These are phyloP conservation scores for Candida multigemmis DNA, from an alignment of 805 yeast genomes.

Conservation along the genomic window DNA sequence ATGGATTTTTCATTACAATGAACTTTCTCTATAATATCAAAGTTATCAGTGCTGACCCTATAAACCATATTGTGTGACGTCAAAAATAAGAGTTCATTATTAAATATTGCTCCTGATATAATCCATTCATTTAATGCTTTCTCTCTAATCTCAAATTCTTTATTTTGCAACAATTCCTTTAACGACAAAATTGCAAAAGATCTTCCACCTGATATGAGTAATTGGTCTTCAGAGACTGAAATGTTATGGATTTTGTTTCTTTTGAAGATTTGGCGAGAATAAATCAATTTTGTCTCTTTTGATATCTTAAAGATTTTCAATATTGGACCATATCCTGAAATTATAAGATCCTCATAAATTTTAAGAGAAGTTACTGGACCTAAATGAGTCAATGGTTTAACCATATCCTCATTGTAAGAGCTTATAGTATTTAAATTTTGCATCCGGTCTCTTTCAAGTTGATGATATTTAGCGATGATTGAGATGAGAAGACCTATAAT, in stretches of 20 bases:
- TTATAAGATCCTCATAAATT: constrained; percentile 25
- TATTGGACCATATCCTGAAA: constrained; percentile 67
- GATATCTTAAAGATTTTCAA: constrained; percentile 45
- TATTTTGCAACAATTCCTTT: constrained; percentile 14
- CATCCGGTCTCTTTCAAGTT: too few relatives aligned
- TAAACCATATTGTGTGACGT: constrained; percentile 74
- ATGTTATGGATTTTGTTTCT: constrained; percentile 83
- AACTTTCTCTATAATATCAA: constrained; percentile 16
- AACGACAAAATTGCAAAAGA: constrained; percentile 43
- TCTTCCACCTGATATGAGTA: constrained; percentile 60
- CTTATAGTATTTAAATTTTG: constrained; percentile 5
- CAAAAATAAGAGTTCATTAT: constrained; percentile 36
- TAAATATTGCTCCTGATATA: constrained; percentile 45
- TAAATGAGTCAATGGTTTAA: constrained; percentile 24
- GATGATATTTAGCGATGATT: too few relatives aligned
- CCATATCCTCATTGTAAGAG: constrained; percentile 6
- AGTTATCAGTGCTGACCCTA: constrained; percentile 11
- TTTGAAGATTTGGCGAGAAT: constrained; percentile 41
- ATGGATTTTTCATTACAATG: constrained; percentile 69
- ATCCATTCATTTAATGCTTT: constrained; percentile 74
- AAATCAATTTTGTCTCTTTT: constrained; percentile 22
- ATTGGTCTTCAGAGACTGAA: constrained; percentile 19
- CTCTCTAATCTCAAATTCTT: constrained; percentile 21
- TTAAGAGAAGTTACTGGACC: constrained; percentile 70
- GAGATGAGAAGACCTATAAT: too few relatives aligned